Conservation (phyloP, 2,329 filamentous ascomycete species). For the Emmonsiellopsis sp. region DNA sequence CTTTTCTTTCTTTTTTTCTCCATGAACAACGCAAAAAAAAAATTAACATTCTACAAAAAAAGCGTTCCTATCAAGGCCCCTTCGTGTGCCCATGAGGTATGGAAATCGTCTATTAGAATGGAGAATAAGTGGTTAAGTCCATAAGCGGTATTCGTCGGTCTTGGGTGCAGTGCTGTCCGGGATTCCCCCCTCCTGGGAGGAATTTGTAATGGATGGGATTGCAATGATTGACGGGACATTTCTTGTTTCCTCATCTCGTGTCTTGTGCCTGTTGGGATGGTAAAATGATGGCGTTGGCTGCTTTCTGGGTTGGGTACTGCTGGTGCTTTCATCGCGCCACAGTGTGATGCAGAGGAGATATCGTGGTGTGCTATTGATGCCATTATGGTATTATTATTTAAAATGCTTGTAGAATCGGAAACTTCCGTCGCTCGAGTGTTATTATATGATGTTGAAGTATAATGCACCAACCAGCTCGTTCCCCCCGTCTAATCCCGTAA, state of each 20-base stretch:
- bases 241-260: slow-evolving; percentile 1
- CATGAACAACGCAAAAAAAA: slow-evolving; percentile 51
- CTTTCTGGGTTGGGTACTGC: too few relatives aligned
- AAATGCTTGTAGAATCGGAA: too few relatives aligned
- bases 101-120: slow-evolving; percentile 52
- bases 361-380: too few relatives aligned
- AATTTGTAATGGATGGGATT: slow-evolving; percentile 41
- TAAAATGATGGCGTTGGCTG: background rate
- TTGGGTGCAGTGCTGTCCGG: slow-evolving; percentile 47
- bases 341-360: too few relatives aligned
- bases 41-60: slow-evolving; percentile 46
- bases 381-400: too few relatives aligned
- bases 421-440: too few relatives aligned
- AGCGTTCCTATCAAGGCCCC: slow-evolving; percentile 48
- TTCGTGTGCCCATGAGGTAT: slow-evolving; percentile 43
- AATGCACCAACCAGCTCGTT: too few relatives aligned
- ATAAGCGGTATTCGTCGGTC: slow-evolving; percentile 37
- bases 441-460: too few relatives aligned
- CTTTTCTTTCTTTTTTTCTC: slow-evolving; percentile 27
- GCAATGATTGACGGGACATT: slow-evolving; percentile 52
- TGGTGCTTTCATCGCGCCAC: too few relatives aligned
- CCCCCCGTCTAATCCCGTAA: too few relatives aligned
- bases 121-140: slow-evolving; percentile 32
- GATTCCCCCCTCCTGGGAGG: slow-evolving; percentile 28
- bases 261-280: background rate